Percentiles rank a stretch among this genome's conserved stretches.
Evolutionary conservation across 305 asterid genomes (phyloP).

Genomic region (Fraxinus platypoda): DNA sequence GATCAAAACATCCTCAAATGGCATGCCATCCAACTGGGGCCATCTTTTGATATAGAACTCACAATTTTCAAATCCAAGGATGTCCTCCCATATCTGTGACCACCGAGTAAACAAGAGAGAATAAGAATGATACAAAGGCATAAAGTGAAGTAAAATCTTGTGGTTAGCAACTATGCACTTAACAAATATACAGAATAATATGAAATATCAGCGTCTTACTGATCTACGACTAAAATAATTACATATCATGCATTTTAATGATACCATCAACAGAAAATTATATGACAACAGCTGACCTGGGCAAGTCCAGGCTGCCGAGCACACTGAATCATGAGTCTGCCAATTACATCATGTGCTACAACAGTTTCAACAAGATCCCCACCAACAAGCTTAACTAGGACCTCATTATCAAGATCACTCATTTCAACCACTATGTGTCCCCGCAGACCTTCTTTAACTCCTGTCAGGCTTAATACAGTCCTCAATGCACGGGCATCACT

Average conservation of each 20-base stretch:
- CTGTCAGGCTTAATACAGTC: constrained; percentile 90
- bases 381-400: constrained; percentile 89
- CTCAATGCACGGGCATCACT: constrained; percentile 95
- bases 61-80: constrained; percentile 91
- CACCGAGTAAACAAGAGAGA: constrained; percentile 24
- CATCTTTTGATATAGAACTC: constrained; percentile 88
- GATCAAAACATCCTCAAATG: constrained; percentile 80
- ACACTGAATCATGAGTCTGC: constrained; percentile 93
- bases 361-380: constrained; percentile 94
- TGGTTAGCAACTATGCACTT: background rate
- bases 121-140: constrained; percentile 15
- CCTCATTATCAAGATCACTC: constrained; percentile 91
- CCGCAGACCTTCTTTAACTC: constrained; percentile 83
- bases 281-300: constrained; percentile 55
- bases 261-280: constrained; percentile 2
- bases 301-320: constrained; percentile 98
- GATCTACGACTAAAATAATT: constrained; percentile 2
- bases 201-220: background rate
- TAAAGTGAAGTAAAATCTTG: constrained; percentile 12
- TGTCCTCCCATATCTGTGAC: constrained; percentile 91
- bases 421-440: constrained; percentile 92
- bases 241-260: constrained; percentile 6
- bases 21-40: constrained; percentile 83
- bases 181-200: background rate
- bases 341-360: constrained; percentile 93